A percentile compares a stretch with the other conserved stretches of the same genome.
These are phyloP conservation scores for Puccinellia tenuiflora DNA, from an alignment of 176 grass and related monocot species.

Conservation along the genomic window DNA sequence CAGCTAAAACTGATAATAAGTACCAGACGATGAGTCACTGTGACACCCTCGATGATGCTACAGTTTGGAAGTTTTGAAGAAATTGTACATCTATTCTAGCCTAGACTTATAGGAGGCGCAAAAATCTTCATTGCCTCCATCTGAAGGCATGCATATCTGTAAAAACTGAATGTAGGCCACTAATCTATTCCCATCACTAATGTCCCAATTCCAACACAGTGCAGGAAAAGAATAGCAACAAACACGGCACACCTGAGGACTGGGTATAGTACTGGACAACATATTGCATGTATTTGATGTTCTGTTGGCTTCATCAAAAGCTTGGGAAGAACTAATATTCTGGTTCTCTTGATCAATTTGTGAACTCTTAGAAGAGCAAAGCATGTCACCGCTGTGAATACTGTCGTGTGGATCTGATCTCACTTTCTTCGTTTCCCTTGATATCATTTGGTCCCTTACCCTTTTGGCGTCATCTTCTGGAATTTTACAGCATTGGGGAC, in stretches of 20 bases:
- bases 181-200: background rate
- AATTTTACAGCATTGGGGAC: conserved; percentile 14
- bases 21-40: background rate
- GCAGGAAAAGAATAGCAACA: background rate
- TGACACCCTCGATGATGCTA: conserved; percentile 9
- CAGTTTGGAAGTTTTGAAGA: background rate
- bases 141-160: background rate
- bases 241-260: conserved; percentile 24
- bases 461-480: conserved; percentile 28
- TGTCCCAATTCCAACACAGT: conserved; percentile 4
- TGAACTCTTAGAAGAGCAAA: conserved; percentile 27
- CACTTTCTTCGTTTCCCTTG: conserved; percentile 23
- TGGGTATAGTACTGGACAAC: conserved; percentile 13
- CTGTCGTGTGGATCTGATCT: conserved; percentile 9
- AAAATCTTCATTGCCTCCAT: conserved; percentile 1
- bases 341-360: conserved; percentile 24
- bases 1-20: background rate
- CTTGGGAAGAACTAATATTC: conserved; percentile 8
- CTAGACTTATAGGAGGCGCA: background rate
- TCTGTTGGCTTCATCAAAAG: conserved; percentile 21
- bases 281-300: conserved; percentile 15
- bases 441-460: conserved; percentile 30
- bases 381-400: background rate
- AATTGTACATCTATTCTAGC: background rate
- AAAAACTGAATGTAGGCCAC: background rate